phyloP scores from a whole-genome alignment of 148 eudicot species.

The Oxyria digyna region DNA sequence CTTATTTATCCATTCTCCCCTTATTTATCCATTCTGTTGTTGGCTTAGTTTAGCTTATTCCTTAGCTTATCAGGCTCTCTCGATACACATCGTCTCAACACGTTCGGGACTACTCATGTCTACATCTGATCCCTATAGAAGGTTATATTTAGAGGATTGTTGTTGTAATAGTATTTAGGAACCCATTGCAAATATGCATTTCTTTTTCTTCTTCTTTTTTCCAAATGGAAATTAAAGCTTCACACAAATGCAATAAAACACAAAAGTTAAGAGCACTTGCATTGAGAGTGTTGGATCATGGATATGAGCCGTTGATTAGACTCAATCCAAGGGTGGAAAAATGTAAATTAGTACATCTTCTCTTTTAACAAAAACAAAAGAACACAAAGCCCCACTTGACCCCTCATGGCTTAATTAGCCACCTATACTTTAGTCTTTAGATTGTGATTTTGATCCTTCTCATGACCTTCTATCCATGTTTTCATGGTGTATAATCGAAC shows the following conservation, averaged over 20 bases:
- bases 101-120: too few species aligned
- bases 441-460: slow-evolving; percentile 6
- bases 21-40: too few species aligned
- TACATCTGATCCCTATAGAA: too few species aligned
- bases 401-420: slow-evolving; percentile 3
- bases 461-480: neutral
- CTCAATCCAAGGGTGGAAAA: neutral
- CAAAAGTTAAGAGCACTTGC: neutral
- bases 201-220: neutral
- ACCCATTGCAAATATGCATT: neutral
- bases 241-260: neutral
- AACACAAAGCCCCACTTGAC: slow-evolving; percentile 7
- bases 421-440: neutral
- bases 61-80: too few species aligned
- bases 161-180: too few species aligned
- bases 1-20: too few species aligned
- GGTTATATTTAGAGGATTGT: too few species aligned
- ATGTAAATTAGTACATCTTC: neutral
- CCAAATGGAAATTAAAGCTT: neutral
- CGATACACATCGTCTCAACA: too few species aligned
- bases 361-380: neutral
- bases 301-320: neutral
- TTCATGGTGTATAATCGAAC: slow-evolving; percentile 3
- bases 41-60: too few species aligned
- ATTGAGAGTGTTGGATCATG: neutral